phyloP scores from a whole-genome alignment of 805 yeast genomes.

The Hanseniaspora occidentalis region DNA sequence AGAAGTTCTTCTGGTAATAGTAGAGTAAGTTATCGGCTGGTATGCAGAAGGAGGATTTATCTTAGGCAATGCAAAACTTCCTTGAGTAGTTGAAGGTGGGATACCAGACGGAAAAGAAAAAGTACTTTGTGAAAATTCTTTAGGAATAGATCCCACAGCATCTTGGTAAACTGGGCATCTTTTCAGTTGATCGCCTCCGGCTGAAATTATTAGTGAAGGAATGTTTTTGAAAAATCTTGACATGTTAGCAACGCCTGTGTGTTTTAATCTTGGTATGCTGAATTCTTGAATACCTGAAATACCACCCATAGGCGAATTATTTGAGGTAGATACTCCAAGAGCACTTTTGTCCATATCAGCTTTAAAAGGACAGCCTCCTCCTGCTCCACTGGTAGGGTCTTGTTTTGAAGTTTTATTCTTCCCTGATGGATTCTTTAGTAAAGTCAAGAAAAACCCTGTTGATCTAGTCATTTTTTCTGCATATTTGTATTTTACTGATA shows the following conservation, averaged over 20 bases:
- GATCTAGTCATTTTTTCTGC: constrained; percentile 61
- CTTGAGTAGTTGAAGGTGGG: background rate
- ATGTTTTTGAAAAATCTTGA: constrained; percentile 21
- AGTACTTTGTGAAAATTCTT: constrained; percentile 5
- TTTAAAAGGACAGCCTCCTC: constrained; percentile 6
- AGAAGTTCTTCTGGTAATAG: constrained; percentile 2
- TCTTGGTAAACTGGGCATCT: constrained; percentile 28
- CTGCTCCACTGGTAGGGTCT: constrained; percentile 2
- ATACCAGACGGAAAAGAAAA: background rate
- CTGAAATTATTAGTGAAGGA: constrained; percentile 22
- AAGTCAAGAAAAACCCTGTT: constrained; percentile 29
- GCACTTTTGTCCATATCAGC: constrained; percentile 7
- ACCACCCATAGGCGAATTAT: too few species aligned
- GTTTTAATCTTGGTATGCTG: constrained; percentile 8
- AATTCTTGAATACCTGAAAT: constrained; percentile 3
- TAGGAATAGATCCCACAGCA: constrained; percentile 21
- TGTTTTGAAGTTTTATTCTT: constrained; percentile 5
- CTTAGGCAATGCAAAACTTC: background rate
- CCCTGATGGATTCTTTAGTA: constrained; percentile 23
- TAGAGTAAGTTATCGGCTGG: constrained; percentile 5
- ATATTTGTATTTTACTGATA: constrained; percentile 48
- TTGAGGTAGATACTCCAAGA: background rate
- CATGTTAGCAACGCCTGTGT: constrained; percentile 18
- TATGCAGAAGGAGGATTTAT: constrained; percentile 3
- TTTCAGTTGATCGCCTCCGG: constrained; percentile 22